Evolutionary conservation across 2,329 filamentous ascomycete species (phyloP).

Genomic region (Colletotrichum melonis): DNA sequence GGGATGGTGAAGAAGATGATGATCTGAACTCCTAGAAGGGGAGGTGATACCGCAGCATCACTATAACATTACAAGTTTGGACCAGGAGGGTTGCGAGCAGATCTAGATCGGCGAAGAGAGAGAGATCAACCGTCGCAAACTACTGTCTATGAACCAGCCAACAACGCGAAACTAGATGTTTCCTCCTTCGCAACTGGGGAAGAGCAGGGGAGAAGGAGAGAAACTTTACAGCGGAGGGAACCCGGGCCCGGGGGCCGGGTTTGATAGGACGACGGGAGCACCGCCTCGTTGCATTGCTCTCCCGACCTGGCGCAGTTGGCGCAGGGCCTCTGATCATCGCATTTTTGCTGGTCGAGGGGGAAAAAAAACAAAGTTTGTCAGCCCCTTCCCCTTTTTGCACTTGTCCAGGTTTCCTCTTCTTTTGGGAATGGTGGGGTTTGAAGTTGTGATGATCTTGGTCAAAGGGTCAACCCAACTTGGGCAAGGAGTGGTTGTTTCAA

Average conservation of each 20-base stretch:
- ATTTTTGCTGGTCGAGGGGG: conserved; percentile 33
- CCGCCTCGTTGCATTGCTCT: conserved; percentile 33
- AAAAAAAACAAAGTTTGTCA: background rate
- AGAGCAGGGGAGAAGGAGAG: background rate
- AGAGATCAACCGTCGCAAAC: background rate
- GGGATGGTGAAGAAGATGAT: conserved; percentile 1
- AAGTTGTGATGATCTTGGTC: background rate
- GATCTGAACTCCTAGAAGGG: conserved; percentile 38
- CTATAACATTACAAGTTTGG: too few species aligned
- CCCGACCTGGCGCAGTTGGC: conserved; percentile 41
- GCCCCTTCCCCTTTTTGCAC: background rate
- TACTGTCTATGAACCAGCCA: background rate
- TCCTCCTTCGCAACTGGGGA: background rate
- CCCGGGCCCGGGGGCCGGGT: background rate
- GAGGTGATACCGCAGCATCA: background rate
- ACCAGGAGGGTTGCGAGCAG: background rate
- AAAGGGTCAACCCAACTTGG: background rate
- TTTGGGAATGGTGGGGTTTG: background rate
- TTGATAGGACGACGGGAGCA: background rate
- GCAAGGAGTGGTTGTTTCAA: conserved; percentile 13
- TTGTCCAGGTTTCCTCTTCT: background rate
- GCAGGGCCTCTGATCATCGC: conserved; percentile 39
- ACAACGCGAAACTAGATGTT: conserved; percentile 8
- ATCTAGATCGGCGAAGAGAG: background rate
- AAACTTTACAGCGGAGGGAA: background rate